Conservation (phyloP, 139 green algal species). For the Gonium pectorale region DNA sequence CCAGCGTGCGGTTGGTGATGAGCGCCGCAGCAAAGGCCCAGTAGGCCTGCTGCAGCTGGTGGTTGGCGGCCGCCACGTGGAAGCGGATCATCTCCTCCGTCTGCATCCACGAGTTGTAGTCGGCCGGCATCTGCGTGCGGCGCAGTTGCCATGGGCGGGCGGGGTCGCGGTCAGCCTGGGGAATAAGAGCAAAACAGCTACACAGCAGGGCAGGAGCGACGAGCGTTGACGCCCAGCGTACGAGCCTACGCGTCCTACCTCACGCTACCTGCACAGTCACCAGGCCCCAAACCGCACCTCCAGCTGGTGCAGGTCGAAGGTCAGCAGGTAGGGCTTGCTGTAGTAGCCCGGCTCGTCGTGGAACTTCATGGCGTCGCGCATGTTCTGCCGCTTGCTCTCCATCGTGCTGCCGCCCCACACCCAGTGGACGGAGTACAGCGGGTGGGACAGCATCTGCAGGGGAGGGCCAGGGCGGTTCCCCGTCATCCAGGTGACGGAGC, state of each 20-base stretch:
- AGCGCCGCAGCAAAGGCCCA: constrained; percentile 45
- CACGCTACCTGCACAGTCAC: no score
- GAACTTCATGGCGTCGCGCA: constrained; percentile 53
- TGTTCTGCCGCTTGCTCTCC: constrained; percentile 55
- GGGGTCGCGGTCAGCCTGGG: no score
- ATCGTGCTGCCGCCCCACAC: constrained; percentile 51
- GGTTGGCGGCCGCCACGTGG: constrained; percentile 44
- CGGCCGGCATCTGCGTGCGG: constrained; percentile 31
- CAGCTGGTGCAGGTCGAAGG: constrained; percentile 18
- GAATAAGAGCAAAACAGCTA: no score
- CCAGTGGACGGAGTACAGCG: constrained; percentile 46
- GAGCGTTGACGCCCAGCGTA: no score
- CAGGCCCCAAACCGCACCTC: no score
- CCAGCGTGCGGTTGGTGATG: constrained; percentile 35
- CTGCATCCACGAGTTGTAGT: constrained; percentile 25
- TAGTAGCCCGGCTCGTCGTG: constrained; percentile 43
- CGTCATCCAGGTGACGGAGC: no score
- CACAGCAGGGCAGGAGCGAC: no score
- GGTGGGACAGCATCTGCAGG: constrained; percentile 35
- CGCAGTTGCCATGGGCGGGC: no score
- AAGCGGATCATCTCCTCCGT: constrained; percentile 61
- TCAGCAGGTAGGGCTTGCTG: background rate
- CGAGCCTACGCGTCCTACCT: no score
- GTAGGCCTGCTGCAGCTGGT: constrained; percentile 59
- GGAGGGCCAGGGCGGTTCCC: no score